Evolutionary conservation across 2,329 filamentous ascomycete genomes (phyloP).

Genomic region (Xylariales sp.): DNA sequence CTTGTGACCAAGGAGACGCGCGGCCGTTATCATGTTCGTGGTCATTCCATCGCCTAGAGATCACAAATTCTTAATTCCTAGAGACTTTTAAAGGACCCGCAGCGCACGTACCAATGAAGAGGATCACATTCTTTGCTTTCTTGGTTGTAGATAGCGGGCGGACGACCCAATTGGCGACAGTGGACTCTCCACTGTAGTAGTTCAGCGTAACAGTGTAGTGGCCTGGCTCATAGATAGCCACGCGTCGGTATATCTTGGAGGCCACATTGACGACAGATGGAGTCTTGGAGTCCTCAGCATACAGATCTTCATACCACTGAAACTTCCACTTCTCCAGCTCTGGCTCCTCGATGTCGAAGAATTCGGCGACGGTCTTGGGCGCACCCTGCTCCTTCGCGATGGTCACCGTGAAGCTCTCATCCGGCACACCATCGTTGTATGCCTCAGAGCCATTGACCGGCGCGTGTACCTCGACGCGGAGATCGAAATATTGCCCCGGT

Average conservation of each 20-base stretch:
- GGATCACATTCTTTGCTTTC: constrained; percentile 78
- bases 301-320: constrained; percentile 80
- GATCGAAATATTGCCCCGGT: constrained; percentile 78
- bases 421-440: constrained; percentile 63
- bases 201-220: constrained; percentile 71
- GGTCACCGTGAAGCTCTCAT: constrained; percentile 71
- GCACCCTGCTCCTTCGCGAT: constrained; percentile 60
- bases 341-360: constrained; percentile 67
- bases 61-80: neutral
- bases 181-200: constrained; percentile 70
- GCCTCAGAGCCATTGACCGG: constrained; percentile 78
- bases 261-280: constrained; percentile 76
- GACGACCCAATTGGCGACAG: constrained; percentile 72
- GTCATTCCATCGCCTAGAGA: constrained; percentile 54
- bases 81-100: too few species aligned
- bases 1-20: constrained; percentile 76
- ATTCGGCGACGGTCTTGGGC: constrained; percentile 54
- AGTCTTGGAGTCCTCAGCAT: constrained; percentile 65
- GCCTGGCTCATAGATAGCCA: constrained; percentile 74
- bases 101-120: constrained; percentile 78
- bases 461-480: constrained; percentile 77
- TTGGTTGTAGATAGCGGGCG: constrained; percentile 64
- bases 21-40: constrained; percentile 77
- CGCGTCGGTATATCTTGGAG: constrained; percentile 70
- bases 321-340: constrained; percentile 78